A percentile compares a stretch with the other conserved stretches of the same genome.
Evolutionary conservation across 441 rosid genomes (phyloP).

Genomic region (Adansonia grandidieri): DNA sequence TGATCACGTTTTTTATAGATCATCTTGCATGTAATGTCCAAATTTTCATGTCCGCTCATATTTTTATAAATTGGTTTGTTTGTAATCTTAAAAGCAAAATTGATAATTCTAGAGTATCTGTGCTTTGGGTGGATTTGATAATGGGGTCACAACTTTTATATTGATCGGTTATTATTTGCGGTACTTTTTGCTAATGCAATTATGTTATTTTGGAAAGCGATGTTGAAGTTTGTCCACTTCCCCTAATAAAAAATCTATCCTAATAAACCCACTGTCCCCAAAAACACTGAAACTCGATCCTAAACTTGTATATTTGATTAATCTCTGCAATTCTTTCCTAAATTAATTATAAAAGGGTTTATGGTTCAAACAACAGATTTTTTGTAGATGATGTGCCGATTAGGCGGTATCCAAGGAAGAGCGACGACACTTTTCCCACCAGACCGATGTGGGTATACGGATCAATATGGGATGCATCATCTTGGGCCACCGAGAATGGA

Average conservation of each 20-base stretch:
- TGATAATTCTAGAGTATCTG: not conserved
- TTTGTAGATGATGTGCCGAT: constrained; percentile 73
- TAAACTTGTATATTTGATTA: not conserved
- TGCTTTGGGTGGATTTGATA: not conserved
- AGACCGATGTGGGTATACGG: constrained; percentile 70
- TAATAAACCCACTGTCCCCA: not conserved
- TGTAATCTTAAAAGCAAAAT: not conserved
- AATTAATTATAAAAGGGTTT: not conserved
- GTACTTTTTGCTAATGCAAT: not conserved
- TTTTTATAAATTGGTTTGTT: not conserved
- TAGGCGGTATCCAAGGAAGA: constrained; percentile 53
- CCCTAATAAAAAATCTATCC: not conserved
- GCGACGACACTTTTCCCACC: constrained; percentile 52
- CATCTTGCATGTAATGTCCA: too few species aligned
- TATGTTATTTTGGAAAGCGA: constrained; percentile 13
- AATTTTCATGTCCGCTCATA: not conserved
- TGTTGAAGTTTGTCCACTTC: not conserved
- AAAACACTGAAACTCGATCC: not conserved
- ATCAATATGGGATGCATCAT: constrained; percentile 75
- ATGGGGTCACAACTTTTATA: not conserved
- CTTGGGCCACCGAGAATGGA: constrained; percentile 77
- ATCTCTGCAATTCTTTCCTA: not conserved
- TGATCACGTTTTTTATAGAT: too few species aligned
- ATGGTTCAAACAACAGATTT: constrained; percentile 40
- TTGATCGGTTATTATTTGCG: not conserved